Conservation (phyloP, 192 early-diverging fungal genomes). For the Rhizophagus sp. region DNA sequence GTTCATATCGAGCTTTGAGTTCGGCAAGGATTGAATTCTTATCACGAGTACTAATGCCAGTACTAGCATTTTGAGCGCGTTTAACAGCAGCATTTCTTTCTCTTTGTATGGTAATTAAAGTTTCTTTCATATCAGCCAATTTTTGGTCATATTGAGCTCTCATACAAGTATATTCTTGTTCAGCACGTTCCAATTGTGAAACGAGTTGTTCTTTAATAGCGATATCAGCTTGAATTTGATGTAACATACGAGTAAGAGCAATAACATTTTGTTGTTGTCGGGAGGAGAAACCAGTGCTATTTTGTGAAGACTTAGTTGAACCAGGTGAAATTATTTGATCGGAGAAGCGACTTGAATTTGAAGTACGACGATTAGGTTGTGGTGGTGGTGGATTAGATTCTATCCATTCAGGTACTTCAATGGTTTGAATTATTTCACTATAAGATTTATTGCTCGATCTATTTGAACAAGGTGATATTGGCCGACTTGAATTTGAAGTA, state of each 20-base stretch:
- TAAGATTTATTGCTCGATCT: slow-evolving; percentile 25
- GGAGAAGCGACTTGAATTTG: slow-evolving; percentile 29
- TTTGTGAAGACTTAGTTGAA: slow-evolving; percentile 22
- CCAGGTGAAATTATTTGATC: slow-evolving; percentile 8
- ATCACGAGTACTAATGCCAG: slow-evolving; percentile 34
- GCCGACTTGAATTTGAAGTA: too few relatives aligned
- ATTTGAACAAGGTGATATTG: background rate
- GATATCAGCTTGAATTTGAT: slow-evolving; percentile 62
- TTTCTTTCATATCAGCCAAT: slow-evolving; percentile 57
- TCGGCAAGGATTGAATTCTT: slow-evolving; percentile 41
- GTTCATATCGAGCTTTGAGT: slow-evolving; percentile 54
- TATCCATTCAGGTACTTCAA: slow-evolving; percentile 28
- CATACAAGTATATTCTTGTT: slow-evolving; percentile 60
- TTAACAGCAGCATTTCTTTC: slow-evolving; percentile 69
- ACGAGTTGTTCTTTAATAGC: slow-evolving; percentile 64
- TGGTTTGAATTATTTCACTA: slow-evolving; percentile 29
- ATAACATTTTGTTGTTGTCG: slow-evolving; percentile 35
- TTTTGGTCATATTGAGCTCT: slow-evolving; percentile 71
- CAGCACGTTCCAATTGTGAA: slow-evolving; percentile 53
- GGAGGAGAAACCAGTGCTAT: slow-evolving; percentile 24
- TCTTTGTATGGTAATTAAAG: slow-evolving; percentile 52
- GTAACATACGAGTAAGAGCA: slow-evolving; percentile 43
- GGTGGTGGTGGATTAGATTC: slow-evolving; percentile 10
- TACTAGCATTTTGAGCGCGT: slow-evolving; percentile 40
- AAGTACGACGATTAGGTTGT: slow-evolving; percentile 21